Conservation (phyloP, 257 asterid genomes). For the Petrea volubilis region DNA sequence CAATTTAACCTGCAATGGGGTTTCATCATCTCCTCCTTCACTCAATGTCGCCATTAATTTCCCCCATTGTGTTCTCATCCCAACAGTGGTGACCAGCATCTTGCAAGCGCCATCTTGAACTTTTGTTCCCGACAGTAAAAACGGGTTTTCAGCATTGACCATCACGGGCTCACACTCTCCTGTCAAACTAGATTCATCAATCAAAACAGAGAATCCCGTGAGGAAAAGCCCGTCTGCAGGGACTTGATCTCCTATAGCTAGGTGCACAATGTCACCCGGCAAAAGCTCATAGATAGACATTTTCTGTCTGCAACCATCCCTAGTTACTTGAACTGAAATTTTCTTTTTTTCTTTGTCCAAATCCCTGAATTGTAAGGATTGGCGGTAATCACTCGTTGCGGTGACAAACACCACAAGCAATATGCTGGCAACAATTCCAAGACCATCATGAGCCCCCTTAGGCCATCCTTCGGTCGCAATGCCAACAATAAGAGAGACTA, state of each 20-base stretch:
- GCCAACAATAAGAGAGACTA: constrained; percentile 76
- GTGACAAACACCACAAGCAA: constrained; percentile 82
- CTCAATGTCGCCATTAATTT: constrained; percentile 82
- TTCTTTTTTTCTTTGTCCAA: constrained; percentile 88
- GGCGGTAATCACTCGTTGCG: constrained; percentile 84
- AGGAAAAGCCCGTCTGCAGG: constrained; percentile 88
- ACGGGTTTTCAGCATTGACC: constrained; percentile 63
- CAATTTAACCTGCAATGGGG: constrained; percentile 81
- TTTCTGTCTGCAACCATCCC: constrained; percentile 76
- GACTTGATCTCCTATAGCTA: constrained; percentile 84
- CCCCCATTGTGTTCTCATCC: constrained; percentile 98
- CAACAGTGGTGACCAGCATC: constrained; percentile 86
- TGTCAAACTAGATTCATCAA: constrained; percentile 83
- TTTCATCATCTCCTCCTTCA: constrained; percentile 94
- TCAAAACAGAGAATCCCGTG: constrained; percentile 71
- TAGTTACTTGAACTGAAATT: constrained; percentile 77
- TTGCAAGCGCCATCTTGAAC: constrained; percentile 94
- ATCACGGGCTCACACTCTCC: constrained; percentile 89
- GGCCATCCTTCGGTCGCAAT: constrained; percentile 96
- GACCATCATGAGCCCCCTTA: constrained; percentile 88
- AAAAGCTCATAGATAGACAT: constrained; percentile 75
- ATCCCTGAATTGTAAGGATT: constrained; percentile 80
- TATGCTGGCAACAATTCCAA: constrained; percentile 84
- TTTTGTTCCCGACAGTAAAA: constrained; percentile 83
- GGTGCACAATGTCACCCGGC: constrained; percentile 86